These are phyloP conservation scores for Corinectria fuckeliana DNA, from an alignment of 2,329 filamentous ascomycete genomes.

Conservation along the genomic window DNA sequence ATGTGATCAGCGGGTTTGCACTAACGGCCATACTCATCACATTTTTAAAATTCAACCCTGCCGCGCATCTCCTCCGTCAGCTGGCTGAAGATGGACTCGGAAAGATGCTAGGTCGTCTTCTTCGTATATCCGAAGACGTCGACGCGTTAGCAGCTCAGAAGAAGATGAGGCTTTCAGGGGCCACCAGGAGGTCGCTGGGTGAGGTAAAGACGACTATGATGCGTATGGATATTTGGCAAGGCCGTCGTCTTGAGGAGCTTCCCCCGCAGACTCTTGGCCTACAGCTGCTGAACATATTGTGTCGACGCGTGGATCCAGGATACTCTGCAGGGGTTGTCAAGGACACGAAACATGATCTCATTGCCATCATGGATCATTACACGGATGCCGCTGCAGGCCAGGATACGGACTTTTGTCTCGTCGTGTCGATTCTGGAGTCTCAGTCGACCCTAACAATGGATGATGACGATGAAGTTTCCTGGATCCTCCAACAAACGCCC, in stretches of 20 bases:
- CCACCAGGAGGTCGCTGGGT: constrained; percentile 62
- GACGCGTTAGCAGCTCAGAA: constrained; percentile 67
- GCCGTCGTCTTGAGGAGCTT: constrained; percentile 54
- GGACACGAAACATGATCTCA: constrained; percentile 39
- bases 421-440: constrained; percentile 47
- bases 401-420: constrained; percentile 51
- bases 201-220: constrained; percentile 61
- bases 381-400: constrained; percentile 21
- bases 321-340: constrained; percentile 39
- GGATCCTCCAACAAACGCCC: constrained; percentile 37
- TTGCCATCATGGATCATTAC: constrained; percentile 33
- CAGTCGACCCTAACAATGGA: constrained; percentile 41
- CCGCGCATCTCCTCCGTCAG: constrained; percentile 64
- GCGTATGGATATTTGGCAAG: constrained; percentile 66
- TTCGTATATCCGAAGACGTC: constrained; percentile 63
- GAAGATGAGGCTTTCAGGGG: constrained; percentile 72
- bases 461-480: constrained; percentile 29
- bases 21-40: constrained; percentile 69
- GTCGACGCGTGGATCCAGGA: constrained; percentile 37
- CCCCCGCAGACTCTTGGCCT: constrained; percentile 70
- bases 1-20: constrained; percentile 67
- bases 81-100: constrained; percentile 62
- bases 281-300: constrained; percentile 62
- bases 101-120: constrained; percentile 60
- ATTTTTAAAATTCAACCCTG: constrained; percentile 66